Evolutionary conservation across 2,329 filamentous ascomycete genomes (phyloP).

Genomic region (Monilinia fructicola): DNA sequence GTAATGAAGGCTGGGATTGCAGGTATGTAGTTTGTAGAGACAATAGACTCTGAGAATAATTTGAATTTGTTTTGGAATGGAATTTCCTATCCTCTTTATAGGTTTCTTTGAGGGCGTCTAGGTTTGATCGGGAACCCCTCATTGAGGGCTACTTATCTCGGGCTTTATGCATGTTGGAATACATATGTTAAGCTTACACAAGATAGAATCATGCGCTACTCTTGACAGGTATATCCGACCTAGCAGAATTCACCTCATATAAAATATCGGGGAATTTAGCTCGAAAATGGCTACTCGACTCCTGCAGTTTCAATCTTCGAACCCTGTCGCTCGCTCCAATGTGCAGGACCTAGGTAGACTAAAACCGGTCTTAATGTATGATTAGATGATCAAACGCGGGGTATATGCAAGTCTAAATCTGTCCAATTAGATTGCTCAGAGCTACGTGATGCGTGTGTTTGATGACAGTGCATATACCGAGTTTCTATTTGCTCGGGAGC

Average conservation of each 20-base stretch:
- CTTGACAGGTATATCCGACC: neutral
- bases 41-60: neutral
- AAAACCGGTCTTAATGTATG: constrained; percentile 10
- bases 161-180: constrained; percentile 7
- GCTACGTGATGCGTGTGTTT: neutral
- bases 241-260: neutral
- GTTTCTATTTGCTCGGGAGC: neutral
- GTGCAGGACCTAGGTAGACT: neutral
- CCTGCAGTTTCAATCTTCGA: neutral
- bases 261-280: neutral
- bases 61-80: neutral
- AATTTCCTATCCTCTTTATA: neutral
- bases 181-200: too few relatives aligned
- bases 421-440: neutral
- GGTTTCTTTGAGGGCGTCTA: neutral
- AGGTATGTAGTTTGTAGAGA: neutral
- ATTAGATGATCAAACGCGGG: neutral
- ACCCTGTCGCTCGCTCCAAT: neutral
- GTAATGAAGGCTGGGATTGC: neutral
- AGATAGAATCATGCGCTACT: neutral
- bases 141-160: neutral
- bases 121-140: too few relatives aligned
- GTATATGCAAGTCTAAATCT: neutral
- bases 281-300: neutral
- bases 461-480: neutral